Evolutionary conservation across 2,329 filamentous ascomycete genomes (phyloP).

Genomic region (Rachicladosporium sp.): DNA sequence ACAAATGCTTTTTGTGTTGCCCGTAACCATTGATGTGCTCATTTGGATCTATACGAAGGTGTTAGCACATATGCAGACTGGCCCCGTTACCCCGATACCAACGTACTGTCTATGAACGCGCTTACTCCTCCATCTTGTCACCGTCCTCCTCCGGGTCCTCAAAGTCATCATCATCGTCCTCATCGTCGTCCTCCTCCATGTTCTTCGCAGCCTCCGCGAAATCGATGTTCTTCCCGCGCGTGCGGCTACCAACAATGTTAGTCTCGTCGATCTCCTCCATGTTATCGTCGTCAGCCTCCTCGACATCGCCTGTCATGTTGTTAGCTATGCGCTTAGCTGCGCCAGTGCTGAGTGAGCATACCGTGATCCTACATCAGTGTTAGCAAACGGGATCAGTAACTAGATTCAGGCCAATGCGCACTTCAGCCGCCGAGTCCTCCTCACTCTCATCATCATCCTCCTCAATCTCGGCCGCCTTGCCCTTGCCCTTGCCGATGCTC

Average conservation of each 20-base stretch:
- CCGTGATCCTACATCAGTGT: constrained; percentile 1
- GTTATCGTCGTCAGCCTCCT: constrained; percentile 66
- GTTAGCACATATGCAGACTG: no score
- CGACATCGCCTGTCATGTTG: constrained; percentile 29
- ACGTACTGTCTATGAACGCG: no score
- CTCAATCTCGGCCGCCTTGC: constrained; percentile 59
- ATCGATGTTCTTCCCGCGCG: constrained; percentile 84
- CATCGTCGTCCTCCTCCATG: constrained; percentile 60
- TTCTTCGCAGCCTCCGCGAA: constrained; percentile 82
- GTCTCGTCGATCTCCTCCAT: constrained; percentile 81
- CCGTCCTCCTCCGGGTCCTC: constrained; percentile 51
- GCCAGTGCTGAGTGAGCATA: background rate
- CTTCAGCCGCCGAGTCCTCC: constrained; percentile 36
- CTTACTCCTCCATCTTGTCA: constrained; percentile 56
- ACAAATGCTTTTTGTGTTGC: no score
- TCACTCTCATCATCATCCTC: constrained; percentile 43
- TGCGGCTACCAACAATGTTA: constrained; percentile 79
- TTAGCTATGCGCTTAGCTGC: constrained; percentile 4
- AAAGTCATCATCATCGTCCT: constrained; percentile 65
- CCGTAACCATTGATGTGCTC: no score
- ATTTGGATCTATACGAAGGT: no score
- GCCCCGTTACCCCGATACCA: no score
- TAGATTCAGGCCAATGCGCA: constrained; percentile 3
- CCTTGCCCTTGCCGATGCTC: constrained; percentile 62
- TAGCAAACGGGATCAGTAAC: background rate